Evolutionary conservation across 2,329 filamentous ascomycete species (phyloP).

Genomic region (Cadophora sp.): DNA sequence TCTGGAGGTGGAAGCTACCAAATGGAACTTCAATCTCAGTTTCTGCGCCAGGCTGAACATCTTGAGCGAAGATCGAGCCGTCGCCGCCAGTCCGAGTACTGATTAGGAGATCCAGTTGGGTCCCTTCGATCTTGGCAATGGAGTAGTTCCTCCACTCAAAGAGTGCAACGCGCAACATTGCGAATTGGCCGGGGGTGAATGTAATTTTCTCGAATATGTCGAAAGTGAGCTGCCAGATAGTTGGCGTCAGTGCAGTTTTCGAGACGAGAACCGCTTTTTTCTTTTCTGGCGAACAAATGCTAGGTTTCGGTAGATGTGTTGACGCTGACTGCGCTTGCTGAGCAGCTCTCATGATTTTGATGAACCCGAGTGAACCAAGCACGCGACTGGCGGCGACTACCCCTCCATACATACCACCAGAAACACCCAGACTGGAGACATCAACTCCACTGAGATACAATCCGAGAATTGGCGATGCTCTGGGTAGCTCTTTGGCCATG

Average conservation of each 20-base stretch:
- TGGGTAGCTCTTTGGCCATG: not conserved
- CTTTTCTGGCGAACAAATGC: not conserved
- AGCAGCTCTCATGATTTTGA: conserved; percentile 6
- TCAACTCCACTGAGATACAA: not conserved
- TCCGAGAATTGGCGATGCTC: not conserved
- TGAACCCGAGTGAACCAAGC: not conserved
- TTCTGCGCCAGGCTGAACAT: not conserved
- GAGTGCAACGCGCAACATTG: not conserved
- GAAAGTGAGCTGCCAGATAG: not conserved
- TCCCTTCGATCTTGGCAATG: not conserved
- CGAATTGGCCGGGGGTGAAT: not conserved
- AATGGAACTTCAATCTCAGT: not conserved
- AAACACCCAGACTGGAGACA: not conserved
- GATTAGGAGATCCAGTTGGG: not conserved
- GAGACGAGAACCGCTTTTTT: not conserved
- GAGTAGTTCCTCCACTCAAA: conserved; percentile 1
- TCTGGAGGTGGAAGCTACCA: not conserved
- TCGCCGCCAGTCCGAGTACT: conserved; percentile 2
- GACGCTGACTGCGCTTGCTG: not conserved
- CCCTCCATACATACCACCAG: not conserved
- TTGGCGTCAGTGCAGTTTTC: not conserved
- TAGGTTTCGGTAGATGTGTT: not conserved
- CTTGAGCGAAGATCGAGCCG: not conserved
- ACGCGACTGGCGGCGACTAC: not conserved
- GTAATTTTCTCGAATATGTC: not conserved